phyloP scores from a whole-genome alignment of 148 eudicot genomes.

The Rheum nobile region DNA sequence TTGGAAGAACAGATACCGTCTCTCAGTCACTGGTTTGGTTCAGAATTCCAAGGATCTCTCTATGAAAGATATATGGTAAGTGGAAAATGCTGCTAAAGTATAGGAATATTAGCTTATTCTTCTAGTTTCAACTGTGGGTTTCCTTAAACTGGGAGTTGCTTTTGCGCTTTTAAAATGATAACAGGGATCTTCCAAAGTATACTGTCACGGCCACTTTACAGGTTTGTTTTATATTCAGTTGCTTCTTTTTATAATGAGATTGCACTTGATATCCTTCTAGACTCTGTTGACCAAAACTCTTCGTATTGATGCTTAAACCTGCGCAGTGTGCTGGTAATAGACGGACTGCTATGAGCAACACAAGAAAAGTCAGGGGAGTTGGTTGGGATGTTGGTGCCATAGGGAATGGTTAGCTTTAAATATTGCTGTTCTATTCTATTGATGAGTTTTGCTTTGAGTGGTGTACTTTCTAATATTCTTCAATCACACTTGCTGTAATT shows the following conservation, averaged over 20 bases:
- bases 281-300: not conserved
- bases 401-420: conserved; percentile 68
- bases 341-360: conserved; percentile 93
- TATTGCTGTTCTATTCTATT: not conserved
- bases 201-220: conserved; percentile 74
- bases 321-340: conserved; percentile 93
- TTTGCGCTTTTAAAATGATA: conserved; percentile 8
- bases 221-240: conserved; percentile 23
- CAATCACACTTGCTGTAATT: not conserved
- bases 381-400: conserved; percentile 88
- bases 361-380: conserved; percentile 78
- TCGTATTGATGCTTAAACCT: conserved; percentile 1
- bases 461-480: not conserved
- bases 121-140: not conserved
- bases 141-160: conserved; percentile 9
- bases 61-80: conserved; percentile 80
- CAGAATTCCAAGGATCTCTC: conserved; percentile 40
- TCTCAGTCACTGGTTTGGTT: conserved; percentile 49
- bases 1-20: conserved; percentile 45
- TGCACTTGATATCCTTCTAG: not conserved
- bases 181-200: conserved; percentile 80
- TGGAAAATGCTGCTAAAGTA: not conserved
- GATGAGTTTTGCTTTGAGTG: not conserved
- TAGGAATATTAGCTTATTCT: not conserved
- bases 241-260: not conserved